Conservation (phyloP, 805 yeast species). For the Cyberlindnera euphorbiiphila region DNA sequence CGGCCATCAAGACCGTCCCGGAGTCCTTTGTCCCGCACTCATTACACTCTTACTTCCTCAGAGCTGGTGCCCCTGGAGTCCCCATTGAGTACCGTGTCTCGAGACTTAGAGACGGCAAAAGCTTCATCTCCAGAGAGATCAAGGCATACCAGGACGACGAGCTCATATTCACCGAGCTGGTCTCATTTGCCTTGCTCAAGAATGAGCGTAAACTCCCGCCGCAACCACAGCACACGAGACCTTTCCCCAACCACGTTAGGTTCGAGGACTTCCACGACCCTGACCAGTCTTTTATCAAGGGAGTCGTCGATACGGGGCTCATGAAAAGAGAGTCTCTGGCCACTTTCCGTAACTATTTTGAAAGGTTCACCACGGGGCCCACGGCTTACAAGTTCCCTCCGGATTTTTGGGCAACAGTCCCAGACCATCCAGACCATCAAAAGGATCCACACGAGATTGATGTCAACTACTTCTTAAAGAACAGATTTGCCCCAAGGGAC, state of each 20-base stretch:
- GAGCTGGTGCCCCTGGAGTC: constrained; percentile 44
- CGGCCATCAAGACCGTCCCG: constrained; percentile 52
- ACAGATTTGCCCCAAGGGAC: constrained; percentile 19
- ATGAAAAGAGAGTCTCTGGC: constrained; percentile 9
- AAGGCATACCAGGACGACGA: constrained; percentile 50
- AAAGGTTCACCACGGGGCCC: constrained; percentile 32
- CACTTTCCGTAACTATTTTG: constrained; percentile 22
- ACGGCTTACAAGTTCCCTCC: constrained; percentile 33
- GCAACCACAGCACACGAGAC: constrained; percentile 17
- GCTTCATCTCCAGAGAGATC: constrained; percentile 50
- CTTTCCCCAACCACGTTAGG: constrained; percentile 16
- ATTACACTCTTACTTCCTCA: constrained; percentile 58
- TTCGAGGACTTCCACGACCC: constrained; percentile 17
- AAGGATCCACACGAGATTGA: constrained; percentile 21
- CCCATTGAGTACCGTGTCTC: constrained; percentile 53
- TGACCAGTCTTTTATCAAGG: constrained; percentile 12
- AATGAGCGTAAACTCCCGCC: constrained; percentile 9
- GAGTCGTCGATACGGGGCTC: constrained; percentile 14
- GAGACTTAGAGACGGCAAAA: constrained; percentile 48
- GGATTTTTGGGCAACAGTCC: constrained; percentile 29
- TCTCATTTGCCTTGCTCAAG: constrained; percentile 28
- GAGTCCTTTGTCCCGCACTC: constrained; percentile 50
- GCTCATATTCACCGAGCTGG: constrained; percentile 47
- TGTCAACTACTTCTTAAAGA: constrained; percentile 16
- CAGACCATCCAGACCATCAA: constrained; percentile 17